Evolutionary conservation across 306 rosid species (phyloP), one percentile per base, ranked within the genome.

Genomic region (Ammopiptanthus mongolicus): DNA sequence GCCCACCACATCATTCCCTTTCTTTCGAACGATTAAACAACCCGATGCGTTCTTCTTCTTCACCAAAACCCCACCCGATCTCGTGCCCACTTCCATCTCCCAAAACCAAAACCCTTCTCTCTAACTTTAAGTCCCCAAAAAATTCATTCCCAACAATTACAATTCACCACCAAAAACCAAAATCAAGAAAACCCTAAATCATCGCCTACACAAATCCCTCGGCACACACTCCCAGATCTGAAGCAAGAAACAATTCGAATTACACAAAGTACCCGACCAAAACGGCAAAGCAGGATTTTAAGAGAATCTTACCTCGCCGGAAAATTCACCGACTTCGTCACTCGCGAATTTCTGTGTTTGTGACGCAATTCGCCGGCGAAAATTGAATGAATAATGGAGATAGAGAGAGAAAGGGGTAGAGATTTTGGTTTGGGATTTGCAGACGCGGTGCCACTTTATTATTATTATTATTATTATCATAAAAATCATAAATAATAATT

Each of bases 21-120:
- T 93, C 82, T 90, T 87, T 21, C 87, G 71, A 9, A 93, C 95
- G 75, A 93, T 87, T 63, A 93, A 89, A 74, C 96, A 93, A 47
- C 97, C 98, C 0, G 97, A 90, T 0, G 96, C 86, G 63, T 80
- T 90, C 47, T 88, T 82, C 6, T 86, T 93, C 87, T 89, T 93
- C 75, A 87, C 90, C 79, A 89, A 64, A 68, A 89, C 80, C 87
- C 87, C 86, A 47, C 78, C 90, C 64, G 98, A 91, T 93, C 97
- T 88, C 82, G 82, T 81, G 1, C 89, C 84, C 59, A 83, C 83
- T 29, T 89, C 95, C 98, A 93, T 93, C 84, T 69, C 76, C 37
- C 65, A 18, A 76, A 52, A 29, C 46, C 18, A 83, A 18, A 8
- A 79, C 78, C 77, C 76, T 81, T 66, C 33, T 58, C 65, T 14